Evolutionary conservation across 306 rosid genomes (phyloP).

Genomic region (Cicer pinnatifidum): DNA sequence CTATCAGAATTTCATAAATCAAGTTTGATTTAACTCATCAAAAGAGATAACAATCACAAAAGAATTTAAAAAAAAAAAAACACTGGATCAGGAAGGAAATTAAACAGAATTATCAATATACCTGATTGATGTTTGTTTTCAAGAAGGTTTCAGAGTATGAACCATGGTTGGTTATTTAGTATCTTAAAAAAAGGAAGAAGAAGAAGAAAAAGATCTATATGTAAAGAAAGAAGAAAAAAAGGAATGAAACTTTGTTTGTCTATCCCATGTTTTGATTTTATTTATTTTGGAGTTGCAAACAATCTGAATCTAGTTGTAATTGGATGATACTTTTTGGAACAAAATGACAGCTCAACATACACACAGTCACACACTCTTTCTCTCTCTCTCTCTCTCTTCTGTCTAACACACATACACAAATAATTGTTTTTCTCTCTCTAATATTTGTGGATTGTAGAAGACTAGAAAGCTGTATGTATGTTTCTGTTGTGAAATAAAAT

Average conservation of each 20-base stretch:
- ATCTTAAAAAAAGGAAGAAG: slow-evolving; percentile 3
- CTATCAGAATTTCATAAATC: slow-evolving; percentile 27
- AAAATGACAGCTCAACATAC: slow-evolving; percentile 41
- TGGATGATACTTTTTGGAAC: slow-evolving; percentile 38
- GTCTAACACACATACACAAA: not conserved
- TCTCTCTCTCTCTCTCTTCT: slow-evolving; percentile 23
- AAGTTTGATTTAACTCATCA: slow-evolving; percentile 21
- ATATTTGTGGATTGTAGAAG: slow-evolving; percentile 30
- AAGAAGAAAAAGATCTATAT: not conserved
- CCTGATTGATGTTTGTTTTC: slow-evolving; percentile 41
- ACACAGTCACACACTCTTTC: not conserved
- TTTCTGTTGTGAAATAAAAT: slow-evolving; percentile 14
- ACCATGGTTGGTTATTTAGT: slow-evolving; percentile 36
- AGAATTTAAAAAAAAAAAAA: not conserved
- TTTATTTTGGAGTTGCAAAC: slow-evolving; percentile 14
- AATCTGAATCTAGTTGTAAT: slow-evolving; percentile 42
- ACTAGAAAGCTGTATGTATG: not conserved
- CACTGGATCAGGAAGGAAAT: slow-evolving; percentile 25
- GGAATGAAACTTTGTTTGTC: slow-evolving; percentile 47
- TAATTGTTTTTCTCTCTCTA: slow-evolving; percentile 38
- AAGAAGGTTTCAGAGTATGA: slow-evolving; percentile 45
- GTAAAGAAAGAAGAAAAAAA: slow-evolving; percentile 25
- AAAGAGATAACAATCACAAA: slow-evolving; percentile 18
- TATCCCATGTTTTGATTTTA: slow-evolving; percentile 37
- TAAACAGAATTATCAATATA: slow-evolving; percentile 24